Base-by-base conservation (phyloP, 2,329 filamentous ascomycete genomes). In the Hymenoscyphus fructigenus region DNA sequence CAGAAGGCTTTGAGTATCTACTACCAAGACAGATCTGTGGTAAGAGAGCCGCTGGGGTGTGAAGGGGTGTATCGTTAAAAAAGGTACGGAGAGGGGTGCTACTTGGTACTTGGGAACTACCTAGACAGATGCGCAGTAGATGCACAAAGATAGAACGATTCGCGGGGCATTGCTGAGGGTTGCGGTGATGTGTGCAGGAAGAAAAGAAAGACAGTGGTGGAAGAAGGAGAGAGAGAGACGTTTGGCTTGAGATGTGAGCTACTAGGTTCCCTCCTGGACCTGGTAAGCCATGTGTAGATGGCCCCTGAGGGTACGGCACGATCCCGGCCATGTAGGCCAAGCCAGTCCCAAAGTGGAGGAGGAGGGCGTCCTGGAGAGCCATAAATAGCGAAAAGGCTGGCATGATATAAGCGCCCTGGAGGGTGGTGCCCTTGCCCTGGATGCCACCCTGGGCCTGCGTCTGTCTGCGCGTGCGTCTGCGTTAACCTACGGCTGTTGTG, bases 81-180 rank as follows among this genome's bases (percentile, higher is more conserved):
- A 67, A 70, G 64, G 55, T 58, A 61, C 53, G 60, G 47, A 29
- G 29, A 50, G 17, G 59, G 36, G 58, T 63, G 65, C 65, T 66
- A 69, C 66, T 70, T 66, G 61, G 64, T 67, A 69, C 68, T 67
- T 69, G 61, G 64, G 65, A 68, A 66, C 56, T 66, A 23, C 62
- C 61, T 62, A 62, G 67, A 70, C 60, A 32, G 62, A 50, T 70
- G 68, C 71, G 71, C 71, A 72, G 70, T 70, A 67, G 62, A 65
- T 70, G 68, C 69, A 71, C 69, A 69, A 74, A 73, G 71, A 74
- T 73, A 74, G 72, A 72, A 73, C 66, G 66, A 67, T 66, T 71
- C 67, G 70, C 60, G 68, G 72, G 72, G 73, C 73, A 75, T 74
- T 74, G 72, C 71, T 73, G 71, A 68, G 63, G 61, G 62, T 67